Percentiles rank a stretch among this genome's conserved stretches.
phyloP scores from a whole-genome alignment of 1,284 basidiomycete genomes.

The Ustilago loliicola region DNA sequence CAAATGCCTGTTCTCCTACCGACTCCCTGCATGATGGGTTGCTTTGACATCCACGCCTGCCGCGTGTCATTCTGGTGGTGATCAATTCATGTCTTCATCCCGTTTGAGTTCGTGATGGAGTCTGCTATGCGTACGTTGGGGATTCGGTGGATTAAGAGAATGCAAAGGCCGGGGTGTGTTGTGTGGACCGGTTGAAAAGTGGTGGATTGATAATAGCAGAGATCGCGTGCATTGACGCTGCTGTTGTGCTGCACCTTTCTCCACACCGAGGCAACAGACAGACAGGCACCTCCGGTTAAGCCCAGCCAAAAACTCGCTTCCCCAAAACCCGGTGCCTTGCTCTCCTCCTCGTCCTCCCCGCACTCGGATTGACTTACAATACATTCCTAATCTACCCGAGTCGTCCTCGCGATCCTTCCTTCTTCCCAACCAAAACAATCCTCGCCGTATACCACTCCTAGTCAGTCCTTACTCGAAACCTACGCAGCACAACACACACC shows the following conservation, averaged over 20 bases:
- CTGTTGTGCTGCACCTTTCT: conserved; percentile 5
- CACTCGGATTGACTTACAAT: background rate
- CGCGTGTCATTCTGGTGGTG: background rate
- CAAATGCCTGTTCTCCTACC: background rate
- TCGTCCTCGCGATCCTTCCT: background rate
- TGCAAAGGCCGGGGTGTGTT: no score
- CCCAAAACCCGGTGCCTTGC: background rate
- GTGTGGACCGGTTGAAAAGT: background rate
- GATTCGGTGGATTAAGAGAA: no score
- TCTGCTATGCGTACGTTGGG: background rate
- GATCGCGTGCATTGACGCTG: background rate
- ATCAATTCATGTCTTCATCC: background rate
- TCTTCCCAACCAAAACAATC: background rate
- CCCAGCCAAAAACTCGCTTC: conserved; percentile 9
- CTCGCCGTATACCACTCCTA: conserved; percentile 2
- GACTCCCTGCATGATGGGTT: conserved; percentile 2
- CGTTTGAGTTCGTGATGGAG: background rate
- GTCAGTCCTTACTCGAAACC: conserved; percentile 18
- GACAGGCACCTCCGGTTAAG: conserved; percentile 12
- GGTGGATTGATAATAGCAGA: no score
- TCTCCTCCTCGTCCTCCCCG: conserved; percentile 6
- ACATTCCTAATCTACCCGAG: conserved; percentile 21
- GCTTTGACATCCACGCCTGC: background rate
- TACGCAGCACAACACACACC: background rate
- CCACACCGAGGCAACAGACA: conserved; percentile 10